Percentiles rank a stretch among this genome's conserved stretches.
Evolutionary conservation across 495 filamentous ascomycete genomes (phyloP).

Genomic region (Podospora tetraspora): DNA sequence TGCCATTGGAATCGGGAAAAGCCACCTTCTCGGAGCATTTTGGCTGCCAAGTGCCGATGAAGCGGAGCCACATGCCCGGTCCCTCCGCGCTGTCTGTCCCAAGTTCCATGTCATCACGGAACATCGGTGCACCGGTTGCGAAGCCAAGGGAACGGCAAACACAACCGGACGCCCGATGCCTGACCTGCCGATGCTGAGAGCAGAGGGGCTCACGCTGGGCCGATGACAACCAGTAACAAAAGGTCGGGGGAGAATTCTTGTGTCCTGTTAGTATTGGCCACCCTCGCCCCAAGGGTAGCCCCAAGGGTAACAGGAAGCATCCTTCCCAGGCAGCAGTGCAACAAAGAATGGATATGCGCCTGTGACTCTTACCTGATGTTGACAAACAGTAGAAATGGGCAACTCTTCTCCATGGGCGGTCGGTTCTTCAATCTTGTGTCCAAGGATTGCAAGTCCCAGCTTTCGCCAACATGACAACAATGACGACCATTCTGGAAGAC

Average conservation of each 20-base stretch:
- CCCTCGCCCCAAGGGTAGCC: too few species aligned
- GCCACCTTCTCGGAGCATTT: neutral
- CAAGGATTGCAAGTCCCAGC: neutral
- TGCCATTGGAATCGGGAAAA: neutral
- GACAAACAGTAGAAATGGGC: neutral
- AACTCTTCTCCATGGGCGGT: neutral
- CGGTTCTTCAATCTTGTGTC: neutral
- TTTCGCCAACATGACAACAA: neutral
- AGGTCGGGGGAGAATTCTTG: neutral
- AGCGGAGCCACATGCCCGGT: neutral
- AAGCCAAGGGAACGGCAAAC: neutral
- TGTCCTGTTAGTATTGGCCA: neutral
- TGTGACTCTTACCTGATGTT: neutral
- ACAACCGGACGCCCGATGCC: neutral
- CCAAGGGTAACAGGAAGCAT: neutral
- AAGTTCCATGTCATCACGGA: neutral
- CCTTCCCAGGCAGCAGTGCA: neutral
- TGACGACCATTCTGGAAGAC: neutral
- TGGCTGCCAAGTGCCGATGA: neutral
- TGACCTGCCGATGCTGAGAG: neutral
- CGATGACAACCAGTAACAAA: neutral
- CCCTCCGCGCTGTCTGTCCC: neutral
- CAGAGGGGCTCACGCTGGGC: neutral
- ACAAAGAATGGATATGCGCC: neutral
- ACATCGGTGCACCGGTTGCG: neutral